Evolutionary conservation across 2,329 filamentous ascomycete species (phyloP), one percentile per base, ranked within the genome.

Genomic region (Apiospora saccharicola): DNA sequence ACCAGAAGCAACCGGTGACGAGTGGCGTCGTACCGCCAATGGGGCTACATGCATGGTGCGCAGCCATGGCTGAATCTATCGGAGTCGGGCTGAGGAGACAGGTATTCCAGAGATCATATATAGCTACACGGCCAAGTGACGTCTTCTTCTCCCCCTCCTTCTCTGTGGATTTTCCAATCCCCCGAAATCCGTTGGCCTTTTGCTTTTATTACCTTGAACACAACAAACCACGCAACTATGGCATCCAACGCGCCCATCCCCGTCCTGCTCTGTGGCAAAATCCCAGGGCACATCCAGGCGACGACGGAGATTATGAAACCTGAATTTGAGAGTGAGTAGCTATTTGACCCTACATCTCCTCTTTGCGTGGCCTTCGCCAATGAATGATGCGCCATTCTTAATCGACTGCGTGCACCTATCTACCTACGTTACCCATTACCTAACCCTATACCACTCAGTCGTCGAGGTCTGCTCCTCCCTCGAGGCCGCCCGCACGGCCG

Each of bases 191-290:
- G 22, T n/a, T 19, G n/a, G 30, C 16, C 1, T 14, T 16, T 22
- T 14, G 19, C 26, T 16, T 22, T 2, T 5, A 22, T 19, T 6
- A 1, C 1, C 3, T 37, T 34, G 49, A 51, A 12, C 26, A 10
- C 26, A 0, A 1, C 1, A 37, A 61, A 22, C 14, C 16, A 26
- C 37, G 7, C 7, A 41, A 37, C 34, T n/a, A 71, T 71, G 70
- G 3, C 57, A 49, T 53, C 71, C n/a, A 53, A 30, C 22, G 44
- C 67, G n/a, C 71, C 68, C 3, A 72, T 74, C 26, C 70, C 72
- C 13, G 69, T 73, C 16, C 41, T 73, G 24, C 70, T 73, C 12
- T 73, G 72, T 24, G 72, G 72, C 26, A 71, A 72, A 47, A 69
- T 70, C 37, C 72, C 72, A 4, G 57, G 43, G 7, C 72, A 73